phyloP scores from a whole-genome alignment of 2,329 filamentous ascomycete genomes.

The Aureobasidium uvarum region DNA sequence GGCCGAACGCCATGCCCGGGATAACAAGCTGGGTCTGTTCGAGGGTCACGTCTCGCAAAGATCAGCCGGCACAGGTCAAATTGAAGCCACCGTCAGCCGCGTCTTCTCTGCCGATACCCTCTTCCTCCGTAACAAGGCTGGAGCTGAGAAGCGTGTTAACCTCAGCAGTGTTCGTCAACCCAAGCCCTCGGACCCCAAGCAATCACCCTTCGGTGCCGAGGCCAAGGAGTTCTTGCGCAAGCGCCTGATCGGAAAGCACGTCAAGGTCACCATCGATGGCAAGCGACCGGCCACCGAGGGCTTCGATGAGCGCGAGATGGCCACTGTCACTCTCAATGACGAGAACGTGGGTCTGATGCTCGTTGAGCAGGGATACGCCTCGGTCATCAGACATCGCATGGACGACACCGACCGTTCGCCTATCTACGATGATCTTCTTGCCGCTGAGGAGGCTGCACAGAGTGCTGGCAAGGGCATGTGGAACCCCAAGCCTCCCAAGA shows the following conservation, averaged over 20 bases:
- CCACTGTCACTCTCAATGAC: constrained; percentile 76
- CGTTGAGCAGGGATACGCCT: constrained; percentile 90
- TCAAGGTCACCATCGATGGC: constrained; percentile 84
- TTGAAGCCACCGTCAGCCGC: constrained; percentile 80
- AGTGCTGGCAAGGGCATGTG: constrained; percentile 91
- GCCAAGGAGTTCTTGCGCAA: constrained; percentile 96
- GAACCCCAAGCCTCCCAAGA: constrained; percentile 82
- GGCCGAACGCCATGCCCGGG: constrained; percentile 82
- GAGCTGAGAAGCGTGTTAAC: constrained; percentile 83
- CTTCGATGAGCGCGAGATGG: constrained; percentile 93
- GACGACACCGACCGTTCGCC: constrained; percentile 92
- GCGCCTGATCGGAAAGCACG: constrained; percentile 92
- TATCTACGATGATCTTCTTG: constrained; percentile 86
- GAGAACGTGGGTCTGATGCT: constrained; percentile 83
- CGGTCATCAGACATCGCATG: constrained; percentile 90
- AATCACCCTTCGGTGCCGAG: constrained; percentile 84
- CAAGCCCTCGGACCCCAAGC: constrained; percentile 81
- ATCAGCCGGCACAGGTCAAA: constrained; percentile 57
- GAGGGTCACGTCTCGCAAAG: constrained; percentile 72
- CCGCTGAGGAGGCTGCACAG: constrained; percentile 77
- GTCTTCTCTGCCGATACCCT: constrained; percentile 87
- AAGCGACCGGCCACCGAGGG: constrained; percentile 85
- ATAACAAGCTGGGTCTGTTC: constrained; percentile 73
- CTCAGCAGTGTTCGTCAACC: constrained; percentile 92
- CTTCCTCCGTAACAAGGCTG: constrained; percentile 78